A percentile compares a stretch with the other conserved stretches of the same genome.
Evolutionary conservation across 2,329 filamentous ascomycete species (phyloP).

Genomic region (Talaromyces sp.): DNA sequence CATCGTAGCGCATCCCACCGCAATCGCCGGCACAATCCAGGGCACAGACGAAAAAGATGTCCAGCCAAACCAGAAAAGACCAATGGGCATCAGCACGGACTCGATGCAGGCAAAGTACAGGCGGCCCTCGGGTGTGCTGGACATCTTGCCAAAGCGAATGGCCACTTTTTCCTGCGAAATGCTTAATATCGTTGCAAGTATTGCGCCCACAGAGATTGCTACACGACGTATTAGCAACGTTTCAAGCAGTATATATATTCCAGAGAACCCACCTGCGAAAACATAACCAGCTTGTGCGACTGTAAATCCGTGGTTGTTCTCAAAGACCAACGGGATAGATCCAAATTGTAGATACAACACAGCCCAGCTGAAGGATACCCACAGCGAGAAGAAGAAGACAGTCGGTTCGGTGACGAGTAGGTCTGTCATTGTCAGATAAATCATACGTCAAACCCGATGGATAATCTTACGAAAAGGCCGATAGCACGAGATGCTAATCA

Average conservation of each 20-base stretch:
- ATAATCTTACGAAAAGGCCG: constrained; percentile 61
- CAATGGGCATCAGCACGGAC: constrained; percentile 67
- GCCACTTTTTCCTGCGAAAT: constrained; percentile 68
- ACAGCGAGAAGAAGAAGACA: constrained; percentile 70
- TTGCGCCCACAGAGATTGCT: constrained; percentile 62
- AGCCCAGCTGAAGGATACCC: constrained; percentile 86
- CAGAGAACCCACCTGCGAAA: constrained; percentile 49
- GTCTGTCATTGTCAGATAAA: constrained; percentile 21
- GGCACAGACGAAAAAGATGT: constrained; percentile 56
- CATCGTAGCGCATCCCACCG: constrained; percentile 69
- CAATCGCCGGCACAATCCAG: constrained; percentile 67
- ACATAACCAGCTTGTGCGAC: constrained; percentile 63
- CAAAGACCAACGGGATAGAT: constrained; percentile 73
- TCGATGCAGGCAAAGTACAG: constrained; percentile 80
- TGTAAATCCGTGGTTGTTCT: constrained; percentile 60
- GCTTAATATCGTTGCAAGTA: constrained; percentile 61
- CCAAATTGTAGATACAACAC: constrained; percentile 80
- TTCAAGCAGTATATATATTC: no score
- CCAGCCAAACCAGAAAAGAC: constrained; percentile 77
- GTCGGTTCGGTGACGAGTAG: constrained; percentile 60
- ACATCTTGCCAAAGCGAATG: constrained; percentile 41
- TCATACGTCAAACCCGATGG: background rate
- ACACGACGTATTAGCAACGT: background rate
- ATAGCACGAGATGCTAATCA: constrained; percentile 68
- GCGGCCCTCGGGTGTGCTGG: constrained; percentile 62